Evolutionary conservation across 2,329 filamentous ascomycete species (phyloP), one percentile per base, ranked within the genome.

Genomic region (Nannizzia gypsea): DNA sequence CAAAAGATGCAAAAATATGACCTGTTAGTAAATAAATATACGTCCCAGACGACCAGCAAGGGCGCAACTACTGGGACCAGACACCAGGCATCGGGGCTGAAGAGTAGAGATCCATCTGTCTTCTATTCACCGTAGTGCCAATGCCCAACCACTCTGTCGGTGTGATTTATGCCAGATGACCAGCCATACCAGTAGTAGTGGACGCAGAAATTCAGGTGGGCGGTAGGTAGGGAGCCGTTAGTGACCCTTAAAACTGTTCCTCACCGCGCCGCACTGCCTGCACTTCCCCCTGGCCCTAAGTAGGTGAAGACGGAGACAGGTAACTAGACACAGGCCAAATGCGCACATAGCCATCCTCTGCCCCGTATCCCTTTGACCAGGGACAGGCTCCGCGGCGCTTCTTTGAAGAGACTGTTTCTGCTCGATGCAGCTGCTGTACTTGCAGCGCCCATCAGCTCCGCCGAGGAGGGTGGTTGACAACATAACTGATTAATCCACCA

Each of bases 161-260:
- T 56, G 54, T 20, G 36, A 24, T 56, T 56, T 36, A 17, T 9
- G 52, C 38, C 52, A 56, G 52, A 56, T 56, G 52, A 56, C 52
- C 24, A 40, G 52, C 52, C 20, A 56, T 17, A 13, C 11, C n/a
- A n/a, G n/a, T n/a, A n/a, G n/a, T n/a, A n/a, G n/a, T n/a, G n/a
- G n/a, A n/a, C n/a, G n/a, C n/a, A n/a, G n/a, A n/a, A n/a, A n/a
- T n/a, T n/a, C n/a, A n/a, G n/a, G n/a, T n/a, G n/a, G n/a, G n/a
- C n/a, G n/a, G n/a, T n/a, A n/a, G n/a, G n/a, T n/a, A 26, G 48
- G 22, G 9, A 28, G 48, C 13, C 5, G n/a, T 13, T 31, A 6
- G 48, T 28, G 9, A 28, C 44, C 24, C 44, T 13, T 15, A 9
- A 26, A 17, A 6, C 9, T 13, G 3, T 17, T 17, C 38, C 15